Conservation (phyloP, 2,329 filamentous ascomycete species). For the Aureobasidium sp. region DNA sequence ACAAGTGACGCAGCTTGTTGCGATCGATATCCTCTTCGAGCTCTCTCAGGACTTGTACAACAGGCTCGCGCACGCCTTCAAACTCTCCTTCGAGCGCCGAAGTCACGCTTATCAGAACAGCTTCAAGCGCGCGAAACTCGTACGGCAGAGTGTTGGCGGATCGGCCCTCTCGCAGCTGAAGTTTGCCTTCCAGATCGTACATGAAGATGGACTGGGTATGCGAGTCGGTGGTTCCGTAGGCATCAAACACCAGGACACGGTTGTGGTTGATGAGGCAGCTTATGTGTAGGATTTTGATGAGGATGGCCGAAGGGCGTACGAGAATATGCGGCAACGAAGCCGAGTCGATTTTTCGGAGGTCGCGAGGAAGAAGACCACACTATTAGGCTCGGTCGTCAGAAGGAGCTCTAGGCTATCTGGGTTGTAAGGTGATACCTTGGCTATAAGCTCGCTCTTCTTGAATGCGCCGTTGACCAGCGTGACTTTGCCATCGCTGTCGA, state of each 20-base stretch:
- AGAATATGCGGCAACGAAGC: conserved; percentile 92
- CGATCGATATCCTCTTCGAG: conserved; percentile 95
- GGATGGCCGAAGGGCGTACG: conserved; percentile 81
- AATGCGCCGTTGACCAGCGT: conserved; percentile 92
- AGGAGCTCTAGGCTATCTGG: background rate
- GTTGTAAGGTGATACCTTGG: conserved; percentile 53
- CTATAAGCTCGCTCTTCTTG: conserved; percentile 94
- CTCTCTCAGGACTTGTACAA: conserved; percentile 78
- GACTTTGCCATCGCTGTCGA: conserved; percentile 85
- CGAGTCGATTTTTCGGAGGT: conserved; percentile 95
- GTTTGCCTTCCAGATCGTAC: conserved; percentile 89
- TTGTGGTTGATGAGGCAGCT: conserved; percentile 93
- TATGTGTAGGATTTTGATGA: conserved; percentile 93
- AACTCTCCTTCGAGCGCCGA: conserved; percentile 89
- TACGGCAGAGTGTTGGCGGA: conserved; percentile 59
- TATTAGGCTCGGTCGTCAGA: conserved; percentile 26
- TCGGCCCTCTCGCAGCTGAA: conserved; percentile 65
- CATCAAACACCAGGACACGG: conserved; percentile 88
- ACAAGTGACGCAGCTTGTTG: conserved; percentile 80
- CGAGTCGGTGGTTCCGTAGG: conserved; percentile 87
- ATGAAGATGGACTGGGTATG: conserved; percentile 96
- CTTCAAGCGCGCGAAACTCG: conserved; percentile 91
- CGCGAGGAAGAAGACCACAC: conserved; percentile 88
- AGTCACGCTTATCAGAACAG: conserved; percentile 88
- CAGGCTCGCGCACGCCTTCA: conserved; percentile 83